Base-by-base conservation (phyloP, 495 filamentous ascomycete species). In the Penicillium soppii region DNA sequence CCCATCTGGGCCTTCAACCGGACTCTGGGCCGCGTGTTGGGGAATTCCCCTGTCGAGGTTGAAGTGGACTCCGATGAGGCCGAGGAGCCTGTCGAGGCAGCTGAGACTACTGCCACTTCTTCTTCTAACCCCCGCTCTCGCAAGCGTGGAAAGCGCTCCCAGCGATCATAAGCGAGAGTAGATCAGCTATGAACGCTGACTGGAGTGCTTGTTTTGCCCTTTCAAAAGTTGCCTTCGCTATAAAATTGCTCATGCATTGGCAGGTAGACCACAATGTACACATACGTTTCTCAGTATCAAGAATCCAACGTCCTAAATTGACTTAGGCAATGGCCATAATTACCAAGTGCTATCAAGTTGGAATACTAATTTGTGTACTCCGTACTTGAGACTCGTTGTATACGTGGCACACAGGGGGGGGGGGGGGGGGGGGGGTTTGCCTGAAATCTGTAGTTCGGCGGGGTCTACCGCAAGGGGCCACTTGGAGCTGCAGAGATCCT, bases 1-100 rank as follows among this genome's bases (percentile, higher is more conserved):
- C 90, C 90, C 0, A 43, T 80, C 37, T 91, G 84, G 82, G 65
- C 74, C 38, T 90, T 81, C 62, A 62, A 60, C n/a, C 73, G 72
- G 32, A 82, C 80, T 8, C 43, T 85, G 51, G 80, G 85, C 35
- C 76, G 78, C 6, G 53, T 85, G 36, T 42, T 86, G 27, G 69
- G 70, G 33, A 52, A 59, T 29, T 46, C 71, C 19, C 37, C 65
- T 48, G 49, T 62, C 7, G 62, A 68, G 25, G 32, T 56, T 17
- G 62, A 58, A 9, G 68, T 64, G 23, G 70, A 69, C 44, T 54
- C 46, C 12, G 57, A 74, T 12, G 72, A 67, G 5, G 44, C 47
- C 16, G 57, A 27, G 46, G 65, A 46, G 64, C 73, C 27, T 35
- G 72, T 51, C n/a, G 67, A 63, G 3, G 63, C 63, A n/a, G 36